Conservation (phyloP, 2,329 filamentous ascomycete genomes). For the Neocucurbitaria cava region DNA sequence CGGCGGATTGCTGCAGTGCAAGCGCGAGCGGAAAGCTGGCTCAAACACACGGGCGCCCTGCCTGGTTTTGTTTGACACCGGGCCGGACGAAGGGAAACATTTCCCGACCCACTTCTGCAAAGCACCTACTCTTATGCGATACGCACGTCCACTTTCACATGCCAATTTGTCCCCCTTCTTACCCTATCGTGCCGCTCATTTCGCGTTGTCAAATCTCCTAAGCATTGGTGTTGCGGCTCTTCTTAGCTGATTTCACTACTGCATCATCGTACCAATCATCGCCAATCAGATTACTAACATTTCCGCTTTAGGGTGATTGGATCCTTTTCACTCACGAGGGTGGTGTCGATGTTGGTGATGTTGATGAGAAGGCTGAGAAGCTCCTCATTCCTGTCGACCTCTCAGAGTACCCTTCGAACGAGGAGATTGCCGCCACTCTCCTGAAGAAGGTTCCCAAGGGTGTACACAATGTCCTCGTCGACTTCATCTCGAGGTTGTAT, state of each 20-base stretch:
- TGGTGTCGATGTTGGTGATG: constrained; percentile 99
- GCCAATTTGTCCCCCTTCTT: constrained; percentile 29
- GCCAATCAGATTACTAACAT: constrained; percentile 39
- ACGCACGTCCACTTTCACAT: constrained; percentile 46
- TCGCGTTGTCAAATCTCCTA: constrained; percentile 21
- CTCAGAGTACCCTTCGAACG: constrained; percentile 91
- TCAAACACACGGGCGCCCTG: constrained; percentile 31
- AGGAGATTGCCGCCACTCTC: constrained; percentile 83
- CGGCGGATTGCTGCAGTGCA: constrained; percentile 15
- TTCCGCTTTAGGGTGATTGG: constrained; percentile 82
- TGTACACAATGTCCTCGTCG: constrained; percentile 96
- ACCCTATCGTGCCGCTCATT: constrained; percentile 19
- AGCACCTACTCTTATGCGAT: constrained; percentile 37
- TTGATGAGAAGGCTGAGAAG: constrained; percentile 99
- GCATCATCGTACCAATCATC: constrained; percentile 34
- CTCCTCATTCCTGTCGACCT: constrained; percentile 96
- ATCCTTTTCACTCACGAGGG: constrained; percentile 99
- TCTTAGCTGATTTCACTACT: constrained; percentile 20
- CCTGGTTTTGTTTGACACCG: constrained; percentile 45
- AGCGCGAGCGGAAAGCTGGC: constrained; percentile 21
- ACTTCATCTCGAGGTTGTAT: constrained; percentile 98
- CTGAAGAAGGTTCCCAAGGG: constrained; percentile 94
- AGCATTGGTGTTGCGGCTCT: constrained; percentile 45
- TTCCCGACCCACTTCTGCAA: constrained; percentile 47
- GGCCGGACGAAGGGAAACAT: constrained; percentile 51